Percentiles rank a stretch among this genome's conserved stretches.
These are phyloP conservation scores for Diaporthe citriasiana DNA, from an alignment of 2,329 filamentous ascomycete genomes.

Conservation along the genomic window DNA sequence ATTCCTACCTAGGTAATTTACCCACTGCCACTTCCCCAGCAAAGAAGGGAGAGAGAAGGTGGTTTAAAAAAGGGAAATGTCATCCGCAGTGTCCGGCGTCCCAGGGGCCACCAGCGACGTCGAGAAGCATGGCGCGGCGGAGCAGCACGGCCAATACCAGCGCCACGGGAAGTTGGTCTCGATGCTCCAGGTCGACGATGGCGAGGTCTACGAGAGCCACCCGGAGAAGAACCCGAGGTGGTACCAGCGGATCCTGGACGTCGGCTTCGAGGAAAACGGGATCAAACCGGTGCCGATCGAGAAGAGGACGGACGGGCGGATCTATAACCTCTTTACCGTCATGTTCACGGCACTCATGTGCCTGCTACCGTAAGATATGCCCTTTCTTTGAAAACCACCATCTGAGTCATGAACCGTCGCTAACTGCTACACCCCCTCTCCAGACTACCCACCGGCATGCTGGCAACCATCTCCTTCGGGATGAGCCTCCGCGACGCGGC, in stretches of 20 bases:
- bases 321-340: slow-evolving; percentile 70
- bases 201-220: slow-evolving; percentile 51
- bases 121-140: slow-evolving; percentile 42
- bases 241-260: slow-evolving; percentile 59
- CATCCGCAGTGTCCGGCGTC: slow-evolving; percentile 11
- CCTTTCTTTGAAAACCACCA: not conserved
- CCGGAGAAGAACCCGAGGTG: slow-evolving; percentile 53
- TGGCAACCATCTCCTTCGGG: slow-evolving; percentile 67
- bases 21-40: too few species aligned
- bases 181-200: slow-evolving; percentile 50
- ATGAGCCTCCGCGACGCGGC: slow-evolving; percentile 68
- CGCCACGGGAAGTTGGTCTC: slow-evolving; percentile 45
- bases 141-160: slow-evolving; percentile 33
- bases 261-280: slow-evolving; percentile 67
- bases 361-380: slow-evolving; percentile 66
- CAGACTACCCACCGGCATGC: slow-evolving; percentile 70
- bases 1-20: not conserved
- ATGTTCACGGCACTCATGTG: slow-evolving; percentile 72
- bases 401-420: not conserved
- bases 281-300: slow-evolving; percentile 69
- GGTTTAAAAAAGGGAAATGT: slow-evolving; percentile 33
- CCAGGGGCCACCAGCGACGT: slow-evolving; percentile 38
- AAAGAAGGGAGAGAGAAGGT: not conserved
- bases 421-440: not conserved
- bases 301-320: slow-evolving; percentile 65